phyloP scores from a whole-genome alignment of 352 stramenopile genomes.

The Phytophthora colocasiae region DNA sequence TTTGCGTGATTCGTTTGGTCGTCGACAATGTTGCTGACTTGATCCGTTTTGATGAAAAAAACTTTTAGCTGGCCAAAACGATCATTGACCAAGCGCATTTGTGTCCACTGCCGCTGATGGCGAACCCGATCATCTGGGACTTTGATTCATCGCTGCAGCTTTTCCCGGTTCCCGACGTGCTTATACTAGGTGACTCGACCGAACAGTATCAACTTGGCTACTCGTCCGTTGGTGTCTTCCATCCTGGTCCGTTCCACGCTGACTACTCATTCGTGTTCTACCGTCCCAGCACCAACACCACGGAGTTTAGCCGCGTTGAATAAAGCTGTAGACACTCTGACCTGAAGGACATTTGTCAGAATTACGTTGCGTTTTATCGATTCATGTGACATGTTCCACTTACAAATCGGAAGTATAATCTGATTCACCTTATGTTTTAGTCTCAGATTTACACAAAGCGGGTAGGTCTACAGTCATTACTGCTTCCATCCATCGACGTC shows the following conservation, averaged over 20 bases:
- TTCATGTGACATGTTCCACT: conserved; percentile 19
- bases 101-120: conserved; percentile 88
- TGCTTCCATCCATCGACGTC: conserved; percentile 13
- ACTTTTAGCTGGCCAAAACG: conserved; percentile 77
- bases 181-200: conserved; percentile 84
- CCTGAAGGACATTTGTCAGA: not conserved
- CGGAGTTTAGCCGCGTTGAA: conserved; percentile 87
- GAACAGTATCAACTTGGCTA: conserved; percentile 88
- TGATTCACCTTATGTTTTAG: conserved; percentile 12
- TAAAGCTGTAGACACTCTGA: conserved; percentile 27
- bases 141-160: conserved; percentile 93
- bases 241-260: conserved; percentile 83
- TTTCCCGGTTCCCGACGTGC: conserved; percentile 92
- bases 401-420: conserved; percentile 16
- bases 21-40: conserved; percentile 11
- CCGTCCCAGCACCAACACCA: conserved; percentile 81
- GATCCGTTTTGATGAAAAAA: conserved; percentile 1
- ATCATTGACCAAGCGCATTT: conserved; percentile 95
- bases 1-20: conserved; percentile 2
- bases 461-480: conserved; percentile 3
- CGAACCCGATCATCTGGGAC: conserved; percentile 94
- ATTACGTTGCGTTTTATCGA: conserved; percentile 24
- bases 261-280: conserved; percentile 91
- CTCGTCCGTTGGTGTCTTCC: conserved; percentile 81
- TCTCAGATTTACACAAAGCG: conserved; percentile 1